Percentiles rank a stretch among this genome's conserved stretches.
Evolutionary conservation across 2,329 filamentous ascomycete genomes (phyloP).

Genomic region (Arthrobotrys sinensis): DNA sequence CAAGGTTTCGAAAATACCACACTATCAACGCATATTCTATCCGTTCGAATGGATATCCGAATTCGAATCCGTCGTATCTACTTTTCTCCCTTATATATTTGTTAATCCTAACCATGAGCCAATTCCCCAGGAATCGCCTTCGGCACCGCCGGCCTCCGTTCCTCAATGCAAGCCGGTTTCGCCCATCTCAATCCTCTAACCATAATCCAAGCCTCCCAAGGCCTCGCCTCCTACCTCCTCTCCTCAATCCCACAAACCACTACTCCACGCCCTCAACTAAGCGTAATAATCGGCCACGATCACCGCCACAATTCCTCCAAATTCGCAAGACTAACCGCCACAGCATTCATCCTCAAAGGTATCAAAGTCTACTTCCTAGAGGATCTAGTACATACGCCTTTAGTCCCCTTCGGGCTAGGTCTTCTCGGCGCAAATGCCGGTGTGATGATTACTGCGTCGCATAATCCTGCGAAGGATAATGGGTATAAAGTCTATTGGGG

Average conservation of each 20-base stretch:
- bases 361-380: constrained; percentile 75
- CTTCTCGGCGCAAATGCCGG: constrained; percentile 71
- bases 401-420: constrained; percentile 75
- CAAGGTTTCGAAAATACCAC: constrained; percentile 33
- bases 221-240: constrained; percentile 75
- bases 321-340: constrained; percentile 75
- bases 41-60: background rate
- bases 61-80: background rate
- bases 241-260: constrained; percentile 67
- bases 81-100: background rate
- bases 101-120: constrained; percentile 15
- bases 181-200: constrained; percentile 75
- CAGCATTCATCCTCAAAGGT: constrained; percentile 73
- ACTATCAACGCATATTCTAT: constrained; percentile 32
- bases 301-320: constrained; percentile 76
- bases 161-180: constrained; percentile 78
- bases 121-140: constrained; percentile 62
- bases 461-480: constrained; percentile 76
- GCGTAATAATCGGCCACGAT: constrained; percentile 76
- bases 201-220: constrained; percentile 76
- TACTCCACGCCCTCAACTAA: constrained; percentile 66
- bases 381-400: constrained; percentile 73
- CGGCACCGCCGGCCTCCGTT: constrained; percentile 71
- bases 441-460: constrained; percentile 77
- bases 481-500: constrained; percentile 79